Conservation (phyloP, 1,284 basidiomycete genomes). For the Salmacisia buchloeana region DNA sequence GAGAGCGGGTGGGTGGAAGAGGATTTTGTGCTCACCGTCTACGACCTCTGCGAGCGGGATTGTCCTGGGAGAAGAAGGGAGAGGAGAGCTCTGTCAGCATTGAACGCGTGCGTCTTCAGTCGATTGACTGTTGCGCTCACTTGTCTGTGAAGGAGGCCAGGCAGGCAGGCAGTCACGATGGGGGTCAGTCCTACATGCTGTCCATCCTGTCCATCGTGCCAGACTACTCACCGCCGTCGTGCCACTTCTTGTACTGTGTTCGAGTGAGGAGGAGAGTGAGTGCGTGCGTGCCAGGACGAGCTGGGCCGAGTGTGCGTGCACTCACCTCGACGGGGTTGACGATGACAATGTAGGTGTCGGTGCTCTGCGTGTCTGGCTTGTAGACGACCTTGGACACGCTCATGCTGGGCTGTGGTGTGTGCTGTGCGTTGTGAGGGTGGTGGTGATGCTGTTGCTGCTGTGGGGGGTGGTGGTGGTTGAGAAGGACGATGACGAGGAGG, state of each 20-base stretch:
- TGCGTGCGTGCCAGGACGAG: background rate
- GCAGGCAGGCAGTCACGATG: background rate
- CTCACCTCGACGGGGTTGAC: constrained; percentile 43
- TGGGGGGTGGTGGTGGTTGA: too few relatives aligned
- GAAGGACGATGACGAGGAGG: too few relatives aligned
- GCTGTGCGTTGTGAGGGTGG: background rate
- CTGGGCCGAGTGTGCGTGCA: background rate
- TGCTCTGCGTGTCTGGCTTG: constrained; percentile 49
- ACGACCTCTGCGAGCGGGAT: constrained; percentile 52
- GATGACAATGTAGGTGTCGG: constrained; percentile 51
- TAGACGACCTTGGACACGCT: constrained; percentile 43
- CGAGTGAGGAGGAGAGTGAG: background rate
- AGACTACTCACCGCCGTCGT: constrained; percentile 42
- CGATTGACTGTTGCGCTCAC: background rate
- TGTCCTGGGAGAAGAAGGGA: constrained; percentile 21
- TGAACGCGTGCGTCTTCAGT: background rate
- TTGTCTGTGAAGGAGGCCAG: background rate
- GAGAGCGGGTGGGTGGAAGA: background rate
- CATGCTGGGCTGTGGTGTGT: background rate
- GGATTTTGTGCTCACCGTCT: constrained; percentile 26
- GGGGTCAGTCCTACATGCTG: too few relatives aligned
- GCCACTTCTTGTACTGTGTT: constrained; percentile 49
- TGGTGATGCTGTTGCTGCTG: too few relatives aligned
- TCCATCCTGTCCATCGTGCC: too few relatives aligned
- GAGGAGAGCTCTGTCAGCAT: background rate